phyloP scores from a whole-genome alignment of 2,329 filamentous ascomycete species.

The Geoglossum cookeanum region DNA sequence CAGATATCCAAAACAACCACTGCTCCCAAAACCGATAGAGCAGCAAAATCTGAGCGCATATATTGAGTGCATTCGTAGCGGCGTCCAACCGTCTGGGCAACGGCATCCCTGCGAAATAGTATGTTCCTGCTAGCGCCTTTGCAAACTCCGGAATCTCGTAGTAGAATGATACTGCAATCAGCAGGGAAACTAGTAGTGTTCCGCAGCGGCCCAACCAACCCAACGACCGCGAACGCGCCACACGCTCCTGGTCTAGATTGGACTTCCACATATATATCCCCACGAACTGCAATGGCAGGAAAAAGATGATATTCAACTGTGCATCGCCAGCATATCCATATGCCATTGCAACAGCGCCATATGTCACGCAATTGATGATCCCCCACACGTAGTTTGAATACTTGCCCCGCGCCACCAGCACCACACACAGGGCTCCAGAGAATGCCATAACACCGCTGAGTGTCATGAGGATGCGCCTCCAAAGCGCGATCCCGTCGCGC shows the following conservation, averaged over 20 bases:
- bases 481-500: background rate
- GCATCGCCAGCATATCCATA: background rate
- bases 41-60: background rate
- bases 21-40: background rate
- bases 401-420: background rate
- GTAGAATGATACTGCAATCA: background rate
- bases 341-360: background rate
- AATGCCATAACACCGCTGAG: background rate
- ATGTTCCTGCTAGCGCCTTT: background rate
- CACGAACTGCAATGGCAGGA: background rate
- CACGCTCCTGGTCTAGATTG: background rate
- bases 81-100: background rate
- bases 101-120: background rate
- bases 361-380: background rate
- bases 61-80: background rate
- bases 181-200: background rate
- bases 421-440: background rate
- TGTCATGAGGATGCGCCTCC: background rate
- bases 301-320: background rate
- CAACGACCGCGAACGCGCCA: background rate
- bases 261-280: background rate
- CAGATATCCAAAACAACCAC: background rate
- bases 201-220: background rate
- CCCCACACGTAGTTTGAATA: background rate
- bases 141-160: background rate